These are phyloP conservation scores for Nicotiana attenuata DNA, from an alignment of 257 asterid species.

Conservation along the genomic window DNA sequence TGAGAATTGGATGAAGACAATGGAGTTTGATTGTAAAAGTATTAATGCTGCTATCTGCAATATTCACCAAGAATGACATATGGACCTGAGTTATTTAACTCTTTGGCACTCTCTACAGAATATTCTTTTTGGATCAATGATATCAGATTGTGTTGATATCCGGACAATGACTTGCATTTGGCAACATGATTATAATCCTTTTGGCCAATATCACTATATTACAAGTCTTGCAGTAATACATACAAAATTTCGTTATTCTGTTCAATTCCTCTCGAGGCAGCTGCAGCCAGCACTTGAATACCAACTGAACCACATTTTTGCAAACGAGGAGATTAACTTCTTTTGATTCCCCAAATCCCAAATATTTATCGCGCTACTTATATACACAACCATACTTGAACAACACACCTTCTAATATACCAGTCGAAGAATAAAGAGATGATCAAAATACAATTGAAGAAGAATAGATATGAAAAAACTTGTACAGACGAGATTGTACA, in stretches of 20 bases:
- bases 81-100: background rate
- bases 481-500: background rate
- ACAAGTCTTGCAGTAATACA: background rate
- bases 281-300: too few species aligned
- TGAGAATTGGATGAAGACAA: conserved; percentile 99
- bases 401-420: too few species aligned
- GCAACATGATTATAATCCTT: too few species aligned
- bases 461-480: background rate
- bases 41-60: conserved; percentile 75
- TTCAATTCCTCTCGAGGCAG: too few species aligned
- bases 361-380: too few species aligned
- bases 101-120: background rate
- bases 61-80: conserved; percentile 49
- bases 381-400: background rate
- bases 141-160: background rate
- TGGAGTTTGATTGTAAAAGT: conserved; percentile 94
- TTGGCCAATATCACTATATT: background rate
- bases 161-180: background rate
- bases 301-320: too few species aligned
- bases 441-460: background rate
- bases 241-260: too few species aligned
- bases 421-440: background rate
- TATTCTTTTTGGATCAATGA: background rate
- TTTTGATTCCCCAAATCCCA: too few species aligned
- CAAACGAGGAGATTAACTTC: too few species aligned